phyloP scores from a whole-genome alignment of 2,329 filamentous ascomycete species.

The Epichloe sp. region DNA sequence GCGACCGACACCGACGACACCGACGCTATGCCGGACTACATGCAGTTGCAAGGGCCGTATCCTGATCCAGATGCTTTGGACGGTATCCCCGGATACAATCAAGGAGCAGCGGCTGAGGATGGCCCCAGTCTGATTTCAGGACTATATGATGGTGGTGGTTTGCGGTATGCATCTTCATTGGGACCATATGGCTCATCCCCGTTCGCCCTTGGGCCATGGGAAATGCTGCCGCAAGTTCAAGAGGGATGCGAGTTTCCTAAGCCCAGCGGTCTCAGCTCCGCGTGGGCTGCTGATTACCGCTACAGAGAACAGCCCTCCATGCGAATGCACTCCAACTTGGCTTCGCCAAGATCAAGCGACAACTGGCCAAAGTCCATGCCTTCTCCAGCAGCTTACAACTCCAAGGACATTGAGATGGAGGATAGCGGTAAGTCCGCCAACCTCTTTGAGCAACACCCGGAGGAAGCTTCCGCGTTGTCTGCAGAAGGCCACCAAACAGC shows the following conservation, averaged over 20 bases:
- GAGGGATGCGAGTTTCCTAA: constrained; percentile 21
- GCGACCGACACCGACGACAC: constrained; percentile 1
- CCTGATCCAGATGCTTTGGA: constrained; percentile 3
- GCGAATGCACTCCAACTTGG: background rate
- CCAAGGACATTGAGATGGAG: background rate
- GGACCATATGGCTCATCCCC: constrained; percentile 10
- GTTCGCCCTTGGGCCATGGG: constrained; percentile 8
- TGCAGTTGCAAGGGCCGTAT: constrained; percentile 5
- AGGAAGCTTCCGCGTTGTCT: constrained; percentile 1
- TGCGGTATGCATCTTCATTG: constrained; percentile 5
- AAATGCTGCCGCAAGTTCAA: constrained; percentile 6
- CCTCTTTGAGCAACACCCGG: constrained; percentile 4
- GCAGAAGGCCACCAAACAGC: background rate
- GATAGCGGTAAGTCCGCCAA: constrained; percentile 2
- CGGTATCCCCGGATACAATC: background rate
- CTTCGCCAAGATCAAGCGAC: constrained; percentile 3
- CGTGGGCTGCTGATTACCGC: constrained; percentile 17
- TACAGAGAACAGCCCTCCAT: constrained; percentile 9
- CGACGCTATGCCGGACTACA: constrained; percentile 1
- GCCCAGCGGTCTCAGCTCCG: constrained; percentile 18
- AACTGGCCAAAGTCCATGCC: constrained; percentile 1
- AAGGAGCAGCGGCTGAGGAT: background rate
- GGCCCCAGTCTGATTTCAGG: constrained; percentile 5
- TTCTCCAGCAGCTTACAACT: background rate
- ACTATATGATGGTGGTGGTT: constrained; percentile 3